Percentiles rank a stretch among this genome's conserved stretches.
These are phyloP conservation scores for Melanogaster broomeanus DNA, from an alignment of 768 basidiomycete species.

Conservation along the genomic window DNA sequence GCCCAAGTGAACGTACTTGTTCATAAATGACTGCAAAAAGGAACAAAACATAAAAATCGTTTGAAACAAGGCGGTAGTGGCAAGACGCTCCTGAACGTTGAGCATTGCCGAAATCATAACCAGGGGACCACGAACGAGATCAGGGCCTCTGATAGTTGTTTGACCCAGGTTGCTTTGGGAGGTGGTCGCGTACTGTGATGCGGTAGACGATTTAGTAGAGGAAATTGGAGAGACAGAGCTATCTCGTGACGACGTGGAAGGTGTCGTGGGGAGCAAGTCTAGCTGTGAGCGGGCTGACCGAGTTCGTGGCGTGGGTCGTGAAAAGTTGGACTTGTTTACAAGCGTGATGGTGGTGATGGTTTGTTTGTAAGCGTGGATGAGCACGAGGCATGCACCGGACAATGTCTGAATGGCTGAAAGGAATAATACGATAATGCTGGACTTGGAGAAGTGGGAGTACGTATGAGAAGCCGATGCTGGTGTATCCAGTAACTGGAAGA, in stretches of 20 bases:
- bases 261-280: background rate
- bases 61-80: slow-evolving; percentile 48
- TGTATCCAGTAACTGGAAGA: slow-evolving; percentile 19
- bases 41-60: slow-evolving; percentile 47
- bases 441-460: slow-evolving; percentile 44
- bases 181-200: slow-evolving; percentile 13
- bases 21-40: slow-evolving; percentile 55
- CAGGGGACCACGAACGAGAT: slow-evolving; percentile 47
- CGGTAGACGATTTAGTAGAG: slow-evolving; percentile 30
- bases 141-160: slow-evolving; percentile 4
- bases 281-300: background rate
- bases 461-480: slow-evolving; percentile 27
- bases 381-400: slow-evolving; percentile 65
- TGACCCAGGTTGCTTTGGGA: slow-evolving; percentile 3
- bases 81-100: slow-evolving; percentile 46
- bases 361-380: slow-evolving; percentile 71
- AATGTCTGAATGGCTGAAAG: slow-evolving; percentile 75
- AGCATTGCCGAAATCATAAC: slow-evolving; percentile 52
- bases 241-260: slow-evolving; percentile 4
- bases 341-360: slow-evolving; percentile 62
- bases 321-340: slow-evolving; percentile 48
- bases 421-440: slow-evolving; percentile 62
- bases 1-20: slow-evolving; percentile 44
- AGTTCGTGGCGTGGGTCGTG: background rate
- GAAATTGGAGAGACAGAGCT: slow-evolving; percentile 6